Base-by-base conservation (phyloP, 2,329 filamentous ascomycete species). In the Aspergillus texensis region DNA sequence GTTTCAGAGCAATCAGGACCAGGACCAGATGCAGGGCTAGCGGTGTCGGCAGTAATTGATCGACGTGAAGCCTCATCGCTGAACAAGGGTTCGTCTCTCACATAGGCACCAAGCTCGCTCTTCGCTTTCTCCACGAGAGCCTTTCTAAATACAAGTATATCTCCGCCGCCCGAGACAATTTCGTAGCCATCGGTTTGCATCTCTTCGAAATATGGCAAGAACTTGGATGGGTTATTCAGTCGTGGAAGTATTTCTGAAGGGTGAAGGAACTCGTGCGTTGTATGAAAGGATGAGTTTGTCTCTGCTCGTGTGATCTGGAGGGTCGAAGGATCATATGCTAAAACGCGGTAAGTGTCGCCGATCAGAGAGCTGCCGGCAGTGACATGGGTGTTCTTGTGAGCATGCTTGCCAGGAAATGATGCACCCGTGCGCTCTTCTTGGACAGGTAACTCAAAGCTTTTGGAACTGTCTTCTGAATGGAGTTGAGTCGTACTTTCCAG, bases 111-210 rank as follows among this genome's bases (percentile, higher is more conserved):
- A 26, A 58, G 21, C 21, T 43, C 24, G 30, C 58, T 28, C 21
- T 50, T 43, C n/a, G 48, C 24, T 45, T 54, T 14, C 12, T 28
- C 26, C 34, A 36, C 32, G 34, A 53, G 53, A 3, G 60, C 45
- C n/a, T 72, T 76, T 53, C 66, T 73, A 61, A 81, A 80, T 9
- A 80, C 73, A 43, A 81, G 72, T n/a, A 80, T 74, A 62, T 82
- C 74, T 11, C 75, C 75, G 16, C 75, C 75, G 1, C 80, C 80
- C 6, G 77, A 78, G 12, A 77, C 75, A 43, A 82, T 76, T 19
- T 80, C 78, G 58, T 80, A 82, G 4, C 80, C 80, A 43, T 78
- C 74, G 30, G 68, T 59, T 58, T 77, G 70, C 71, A 82, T 75
- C 32, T 71, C 64, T 6, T 71, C 70, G 43, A 82, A 79, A 60